Evolutionary conservation across 164 flowering plant genomes (phyloP).

Genomic region (Chimonanthus praecox): DNA sequence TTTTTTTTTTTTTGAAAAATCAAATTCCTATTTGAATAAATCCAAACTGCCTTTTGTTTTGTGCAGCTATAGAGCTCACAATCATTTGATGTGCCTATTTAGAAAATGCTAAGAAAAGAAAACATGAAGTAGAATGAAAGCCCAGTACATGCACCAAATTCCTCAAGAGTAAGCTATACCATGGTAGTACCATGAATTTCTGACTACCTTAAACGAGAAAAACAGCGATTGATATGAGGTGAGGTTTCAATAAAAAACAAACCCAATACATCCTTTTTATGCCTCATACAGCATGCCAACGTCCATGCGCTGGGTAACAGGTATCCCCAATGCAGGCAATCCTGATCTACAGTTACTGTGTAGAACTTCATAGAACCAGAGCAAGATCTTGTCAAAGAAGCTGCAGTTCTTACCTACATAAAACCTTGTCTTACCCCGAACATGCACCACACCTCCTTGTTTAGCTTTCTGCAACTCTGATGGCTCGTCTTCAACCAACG

Average conservation of each 20-base stretch:
- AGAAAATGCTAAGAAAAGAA: no score
- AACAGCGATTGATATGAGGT: not conserved
- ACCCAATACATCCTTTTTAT: conserved; percentile 15
- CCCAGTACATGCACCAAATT: no score
- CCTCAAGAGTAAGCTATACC: no score
- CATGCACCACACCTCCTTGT: conserved; percentile 53
- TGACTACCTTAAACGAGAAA: no score
- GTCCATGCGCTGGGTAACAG: conserved; percentile 53
- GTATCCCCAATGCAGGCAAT: conserved; percentile 57
- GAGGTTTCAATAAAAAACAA: not conserved
- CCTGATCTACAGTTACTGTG: conserved; percentile 73
- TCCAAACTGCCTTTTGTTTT: no score
- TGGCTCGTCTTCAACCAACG: conserved; percentile 35
- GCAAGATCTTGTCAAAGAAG: conserved; percentile 60
- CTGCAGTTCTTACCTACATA: conserved; percentile 38
- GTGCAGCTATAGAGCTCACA: no score
- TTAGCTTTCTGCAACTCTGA: conserved; percentile 43
- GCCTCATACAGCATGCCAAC: conserved; percentile 87
- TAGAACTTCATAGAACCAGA: conserved; percentile 63
- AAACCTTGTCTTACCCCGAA: conserved; percentile 74
- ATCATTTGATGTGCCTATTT: no score
- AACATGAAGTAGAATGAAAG: no score
- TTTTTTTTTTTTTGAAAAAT: no score
- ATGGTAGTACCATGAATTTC: no score
- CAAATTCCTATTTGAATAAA: no score